phyloP scores from a whole-genome alignment of 345 rosid genomes.

The Salix dunnii region DNA sequence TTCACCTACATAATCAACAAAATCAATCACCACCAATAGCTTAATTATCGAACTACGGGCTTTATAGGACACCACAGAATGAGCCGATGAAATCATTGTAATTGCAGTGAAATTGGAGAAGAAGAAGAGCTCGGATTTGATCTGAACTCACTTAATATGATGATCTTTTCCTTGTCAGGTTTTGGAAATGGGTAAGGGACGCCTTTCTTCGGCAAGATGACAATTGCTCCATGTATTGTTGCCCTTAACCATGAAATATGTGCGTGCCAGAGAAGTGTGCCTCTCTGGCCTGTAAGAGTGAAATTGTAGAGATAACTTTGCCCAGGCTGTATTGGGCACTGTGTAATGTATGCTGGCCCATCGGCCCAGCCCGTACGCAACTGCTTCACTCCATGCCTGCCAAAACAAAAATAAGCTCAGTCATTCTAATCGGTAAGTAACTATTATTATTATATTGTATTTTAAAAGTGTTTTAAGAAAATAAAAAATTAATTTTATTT shows the following conservation, averaged over 20 bases:
- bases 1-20: constrained; percentile 43
- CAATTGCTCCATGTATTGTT: constrained; percentile 64
- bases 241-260: constrained; percentile 76
- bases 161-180: constrained; percentile 50
- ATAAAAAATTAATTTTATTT: no score
- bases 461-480: no score
- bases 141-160: constrained; percentile 44
- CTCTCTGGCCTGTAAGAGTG: constrained; percentile 66
- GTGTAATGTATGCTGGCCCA: constrained; percentile 73
- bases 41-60: not conserved
- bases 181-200: constrained; percentile 64
- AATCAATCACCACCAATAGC: not conserved
- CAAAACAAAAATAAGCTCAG: not conserved
- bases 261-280: constrained; percentile 76
- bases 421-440: not conserved
- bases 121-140: not conserved
- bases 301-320: constrained; percentile 58
- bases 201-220: constrained; percentile 56
- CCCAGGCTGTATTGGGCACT: constrained; percentile 17
- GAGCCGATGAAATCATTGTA: not conserved
- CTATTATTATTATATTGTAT: no score
- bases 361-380: constrained; percentile 67
- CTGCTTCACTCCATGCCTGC: constrained; percentile 78
- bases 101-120: no score
- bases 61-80: not conserved